Base-by-base conservation (phyloP, 164 flowering plant species). In the Nymphaea colorata region DNA sequence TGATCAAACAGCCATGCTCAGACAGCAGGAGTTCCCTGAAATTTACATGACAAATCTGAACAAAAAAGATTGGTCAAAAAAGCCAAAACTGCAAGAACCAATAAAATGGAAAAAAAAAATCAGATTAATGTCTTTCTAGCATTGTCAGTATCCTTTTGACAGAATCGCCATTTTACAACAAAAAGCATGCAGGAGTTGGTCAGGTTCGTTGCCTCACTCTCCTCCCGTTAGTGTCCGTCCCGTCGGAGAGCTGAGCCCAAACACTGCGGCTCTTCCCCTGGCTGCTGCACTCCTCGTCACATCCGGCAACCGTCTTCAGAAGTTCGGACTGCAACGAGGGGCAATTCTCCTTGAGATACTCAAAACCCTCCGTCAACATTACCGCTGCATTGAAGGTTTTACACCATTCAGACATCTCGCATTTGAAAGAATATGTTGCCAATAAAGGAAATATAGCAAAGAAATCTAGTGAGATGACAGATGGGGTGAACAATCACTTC, bases 221-320 rank as follows among this genome's bases (percentile, higher is more conserved):
- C 77, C 91, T 72, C 42, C 88, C 87, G 73, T 76, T 84, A 2
- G 83, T 78, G 76, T 87, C 92, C 4, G 81, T 91, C 4, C 90
- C 89, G 76, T 88, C 95, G 2, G 92, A 91, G 51, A 91, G 87
- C 75, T 91, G 98, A 41, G 74, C 74, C 74, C 74, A 72, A 11
- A 72, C 95, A 43, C 91, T 91, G 43, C 79, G 83, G 53, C 86
- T 78, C 75, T 87, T 88, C 3, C 87, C 86, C 66, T 82, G 83
- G 59, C 92, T 82, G 78, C 84, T 83, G 62, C 82, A 81, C 44
- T 83, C 90, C 64, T 85, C 92, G 42, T 87, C 96, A 70, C 85
- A 87, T 12, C 93, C 91, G 4, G 97, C 95, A 64, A 89, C 84
- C 8, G 85, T 81, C 81, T 86, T 91, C 67, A 89, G 72, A 14